These are phyloP conservation scores for Camelina sativa DNA, from an alignment of 345 rosid species.

Conservation along the genomic window DNA sequence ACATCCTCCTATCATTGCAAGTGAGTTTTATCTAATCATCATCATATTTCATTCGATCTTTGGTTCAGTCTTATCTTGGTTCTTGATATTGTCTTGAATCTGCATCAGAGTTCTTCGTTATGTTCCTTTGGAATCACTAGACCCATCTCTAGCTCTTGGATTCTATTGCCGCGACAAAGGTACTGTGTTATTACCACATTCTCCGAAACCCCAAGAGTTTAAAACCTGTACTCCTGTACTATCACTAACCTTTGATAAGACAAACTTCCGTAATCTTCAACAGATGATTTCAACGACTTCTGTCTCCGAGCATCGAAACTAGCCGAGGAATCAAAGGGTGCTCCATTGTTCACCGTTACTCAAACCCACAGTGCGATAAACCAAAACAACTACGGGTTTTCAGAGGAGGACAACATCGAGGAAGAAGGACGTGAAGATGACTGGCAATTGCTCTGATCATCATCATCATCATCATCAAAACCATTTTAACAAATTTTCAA, in stretches of 20 bases:
- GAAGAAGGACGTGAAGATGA: slow-evolving; percentile 54
- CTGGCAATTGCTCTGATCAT: slow-evolving; percentile 64
- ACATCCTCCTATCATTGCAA: slow-evolving; percentile 84
- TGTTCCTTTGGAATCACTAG: slow-evolving; percentile 72
- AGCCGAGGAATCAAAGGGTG: slow-evolving; percentile 81
- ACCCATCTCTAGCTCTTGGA: slow-evolving; percentile 91
- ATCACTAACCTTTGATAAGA: background rate
- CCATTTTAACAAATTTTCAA: background rate
- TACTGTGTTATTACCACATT: slow-evolving; percentile 16
- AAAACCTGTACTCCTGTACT: background rate
- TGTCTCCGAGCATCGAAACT: slow-evolving; percentile 75
- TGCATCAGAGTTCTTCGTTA: slow-evolving; percentile 61
- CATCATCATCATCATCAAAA: background rate
- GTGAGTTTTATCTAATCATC: slow-evolving; percentile 50
- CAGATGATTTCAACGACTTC: slow-evolving; percentile 82
- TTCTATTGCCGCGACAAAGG: slow-evolving; percentile 91
- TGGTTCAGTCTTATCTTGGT: background rate
- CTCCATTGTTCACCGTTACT: slow-evolving; percentile 74
- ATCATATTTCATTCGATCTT: background rate
- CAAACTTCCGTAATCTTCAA: background rate
- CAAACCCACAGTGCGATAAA: slow-evolving; percentile 35
- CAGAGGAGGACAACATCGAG: slow-evolving; percentile 27
- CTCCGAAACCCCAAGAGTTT: background rate
- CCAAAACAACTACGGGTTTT: slow-evolving; percentile 28
- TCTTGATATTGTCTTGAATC: slow-evolving; percentile 3